These are phyloP conservation scores for Trichoderma pleuroti DNA, from an alignment of 2,329 filamentous ascomycete genomes.

Conservation along the genomic window DNA sequence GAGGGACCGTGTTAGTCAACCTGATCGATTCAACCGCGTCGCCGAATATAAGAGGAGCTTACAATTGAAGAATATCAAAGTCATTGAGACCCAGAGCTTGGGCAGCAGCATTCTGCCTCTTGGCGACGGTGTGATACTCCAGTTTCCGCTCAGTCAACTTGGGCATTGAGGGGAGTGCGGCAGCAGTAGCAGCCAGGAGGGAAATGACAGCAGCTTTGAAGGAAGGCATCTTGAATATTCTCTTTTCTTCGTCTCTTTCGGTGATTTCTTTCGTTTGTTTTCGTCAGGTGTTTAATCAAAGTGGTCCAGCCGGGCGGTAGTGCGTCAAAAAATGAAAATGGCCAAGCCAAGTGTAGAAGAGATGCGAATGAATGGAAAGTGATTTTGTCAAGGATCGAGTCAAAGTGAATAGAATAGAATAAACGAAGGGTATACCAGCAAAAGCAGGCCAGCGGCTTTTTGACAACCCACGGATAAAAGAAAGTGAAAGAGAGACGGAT, in stretches of 20 bases:
- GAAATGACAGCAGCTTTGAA: conserved; percentile 43
- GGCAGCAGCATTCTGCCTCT: conserved; percentile 49
- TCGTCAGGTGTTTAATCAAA: neutral
- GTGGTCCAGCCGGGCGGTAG: conserved; percentile 12
- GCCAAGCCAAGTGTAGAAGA: neutral
- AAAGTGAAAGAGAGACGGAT: conserved; percentile 14
- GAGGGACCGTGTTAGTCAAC: neutral
- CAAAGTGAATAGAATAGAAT: conserved; percentile 14
- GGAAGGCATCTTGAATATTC: conserved; percentile 32
- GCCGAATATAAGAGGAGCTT: conserved; percentile 28
- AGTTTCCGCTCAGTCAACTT: conserved; percentile 44
- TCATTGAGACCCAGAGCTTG: conserved; percentile 47
- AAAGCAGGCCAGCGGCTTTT: conserved; percentile 25
- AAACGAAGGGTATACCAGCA: conserved; percentile 21
- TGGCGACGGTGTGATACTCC: conserved; percentile 45
- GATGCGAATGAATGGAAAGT: conserved; percentile 3
- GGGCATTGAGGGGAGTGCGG: conserved; percentile 45
- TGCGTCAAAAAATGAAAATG: neutral
- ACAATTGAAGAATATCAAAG: conserved; percentile 58
- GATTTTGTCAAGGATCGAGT: conserved; percentile 3
- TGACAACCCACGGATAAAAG: conserved; percentile 16
- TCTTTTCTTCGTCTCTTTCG: conserved; percentile 21
- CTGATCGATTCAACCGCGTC: neutral
- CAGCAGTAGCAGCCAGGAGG: conserved; percentile 43
- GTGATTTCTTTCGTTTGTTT: neutral